Evolutionary conservation across 176 grass and related monocot species (phyloP), one percentile per base, ranked within the genome.

Genomic region (Miscanthus lutarioriparius): DNA sequence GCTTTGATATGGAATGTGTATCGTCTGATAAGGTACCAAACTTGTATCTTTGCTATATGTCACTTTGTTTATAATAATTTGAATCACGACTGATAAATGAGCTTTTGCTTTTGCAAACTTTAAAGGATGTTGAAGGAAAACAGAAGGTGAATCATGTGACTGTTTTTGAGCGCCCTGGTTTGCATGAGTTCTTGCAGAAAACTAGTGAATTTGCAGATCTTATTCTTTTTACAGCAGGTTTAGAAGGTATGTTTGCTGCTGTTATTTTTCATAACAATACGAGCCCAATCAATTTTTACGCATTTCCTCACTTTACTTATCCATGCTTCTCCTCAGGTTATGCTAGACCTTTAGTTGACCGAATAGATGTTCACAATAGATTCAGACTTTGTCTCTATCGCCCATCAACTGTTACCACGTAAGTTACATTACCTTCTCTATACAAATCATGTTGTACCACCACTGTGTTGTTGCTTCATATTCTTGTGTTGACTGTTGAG

Each of bases 151-250:
- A 92, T 83, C 88, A 92, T 80, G 97, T 99, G 43, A 99, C 97
- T 26, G 97, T 99, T 70, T 99, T 99, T 86, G 97, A 99, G 79
- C 97, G 97, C 35, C 97, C 93, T 89, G 91, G 93, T 88, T 87
- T 99, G 86, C 90, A 90, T 56, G 97, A 99, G 71, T 99, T 99
- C 84, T 90, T 99, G 84, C 82, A 82, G 76, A 87, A 92, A 82
- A 89, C 86, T 67, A 89, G 91, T 86, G 91, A 99, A 89, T 96
- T 99, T 89, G 93, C 93, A 49, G 93, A 99, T 83, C 91, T 99
- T 80, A 79, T 99, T 84, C 97, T 99, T 62, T 99, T 99, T 86
- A 99, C 97, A 75, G 97, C 97, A 81, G 97, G 93, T 68, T 90
- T 99, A 70, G 97, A 99, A 96, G 97, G 97, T 99, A 81, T 68